Evolutionary conservation across 2,329 filamentous ascomycete genomes (phyloP).

Genomic region (Lasiodiplodia hormozganensis): DNA sequence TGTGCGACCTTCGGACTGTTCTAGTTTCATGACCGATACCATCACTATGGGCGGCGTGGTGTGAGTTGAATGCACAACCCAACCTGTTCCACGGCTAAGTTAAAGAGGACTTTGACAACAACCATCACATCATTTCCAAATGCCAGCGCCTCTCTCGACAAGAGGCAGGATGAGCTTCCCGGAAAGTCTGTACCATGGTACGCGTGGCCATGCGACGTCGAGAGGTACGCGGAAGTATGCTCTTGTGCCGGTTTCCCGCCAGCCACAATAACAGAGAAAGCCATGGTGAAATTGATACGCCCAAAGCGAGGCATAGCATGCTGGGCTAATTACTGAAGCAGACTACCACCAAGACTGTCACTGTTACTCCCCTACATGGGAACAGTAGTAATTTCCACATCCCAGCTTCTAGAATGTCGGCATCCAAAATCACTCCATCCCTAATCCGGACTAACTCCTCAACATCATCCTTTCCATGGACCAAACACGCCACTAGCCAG

Average conservation of each 20-base stretch:
- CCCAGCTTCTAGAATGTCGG: not conserved
- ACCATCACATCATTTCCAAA: conserved; percentile 1
- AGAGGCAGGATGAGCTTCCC: not conserved
- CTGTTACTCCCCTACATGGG: not conserved
- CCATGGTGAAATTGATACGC: not conserved
- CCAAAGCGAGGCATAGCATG: not conserved
- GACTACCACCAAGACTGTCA: conserved; percentile 2
- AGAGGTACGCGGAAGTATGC: conserved; percentile 27
- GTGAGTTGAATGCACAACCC: not conserved
- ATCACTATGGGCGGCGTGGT: not conserved
- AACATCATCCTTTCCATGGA: not conserved
- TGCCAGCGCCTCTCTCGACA: not conserved
- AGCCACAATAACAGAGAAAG: conserved; percentile 3
- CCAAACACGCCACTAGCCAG: not conserved
- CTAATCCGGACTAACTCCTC: not conserved
- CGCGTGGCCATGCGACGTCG: conserved; percentile 24
- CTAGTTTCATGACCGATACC: conserved; percentile 27
- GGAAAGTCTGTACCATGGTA: conserved; percentile 21
- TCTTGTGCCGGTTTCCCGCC: conserved; percentile 24
- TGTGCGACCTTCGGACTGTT: conserved; percentile 5
- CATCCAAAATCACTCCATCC: not conserved
- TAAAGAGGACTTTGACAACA: not conserved
- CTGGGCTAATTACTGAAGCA: not conserved
- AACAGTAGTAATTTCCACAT: not conserved
- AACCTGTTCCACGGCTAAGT: not conserved